Conservation (phyloP, 305 asterid genomes). For the Fraxinus floribunda region DNA sequence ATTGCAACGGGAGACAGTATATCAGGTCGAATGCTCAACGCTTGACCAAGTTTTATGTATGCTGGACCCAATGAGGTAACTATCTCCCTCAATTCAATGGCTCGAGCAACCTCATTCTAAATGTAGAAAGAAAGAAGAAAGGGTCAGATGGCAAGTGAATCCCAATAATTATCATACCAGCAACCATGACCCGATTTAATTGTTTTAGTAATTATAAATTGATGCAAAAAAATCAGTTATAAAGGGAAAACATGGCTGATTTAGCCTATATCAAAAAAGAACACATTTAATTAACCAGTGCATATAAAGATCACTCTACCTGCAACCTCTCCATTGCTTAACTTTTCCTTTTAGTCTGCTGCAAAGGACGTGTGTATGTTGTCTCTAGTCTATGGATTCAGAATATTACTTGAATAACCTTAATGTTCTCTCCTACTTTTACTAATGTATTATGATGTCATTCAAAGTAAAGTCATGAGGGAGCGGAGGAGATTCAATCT, state of each 20-base stretch:
- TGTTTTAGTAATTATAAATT: neutral
- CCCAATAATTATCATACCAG: neutral
- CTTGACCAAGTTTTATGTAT: constrained; percentile 98
- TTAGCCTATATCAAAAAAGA: neutral
- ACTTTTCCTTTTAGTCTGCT: neutral
- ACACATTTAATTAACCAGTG: constrained; percentile 1
- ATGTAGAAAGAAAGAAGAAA: constrained; percentile 20
- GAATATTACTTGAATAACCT: neutral
- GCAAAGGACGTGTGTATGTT: neutral
- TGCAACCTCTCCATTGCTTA: neutral
- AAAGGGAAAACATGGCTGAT: neutral
- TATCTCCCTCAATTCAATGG: constrained; percentile 93
- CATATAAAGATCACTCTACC: neutral
- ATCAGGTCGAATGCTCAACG: constrained; percentile 97
- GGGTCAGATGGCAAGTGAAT: constrained; percentile 13
- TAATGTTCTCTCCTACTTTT: neutral
- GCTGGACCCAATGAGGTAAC: constrained; percentile 99
- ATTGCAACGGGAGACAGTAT: constrained; percentile 89
- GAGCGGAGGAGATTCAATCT: neutral
- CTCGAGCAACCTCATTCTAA: constrained; percentile 97
- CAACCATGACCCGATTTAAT: neutral
- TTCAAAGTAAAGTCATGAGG: neutral
- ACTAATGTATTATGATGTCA: neutral
- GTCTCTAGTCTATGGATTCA: neutral
- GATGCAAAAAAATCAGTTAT: neutral